Base-by-base conservation (phyloP, 2,329 filamentous ascomycete genomes). In the Neoscytalidium dimidiatum region DNA sequence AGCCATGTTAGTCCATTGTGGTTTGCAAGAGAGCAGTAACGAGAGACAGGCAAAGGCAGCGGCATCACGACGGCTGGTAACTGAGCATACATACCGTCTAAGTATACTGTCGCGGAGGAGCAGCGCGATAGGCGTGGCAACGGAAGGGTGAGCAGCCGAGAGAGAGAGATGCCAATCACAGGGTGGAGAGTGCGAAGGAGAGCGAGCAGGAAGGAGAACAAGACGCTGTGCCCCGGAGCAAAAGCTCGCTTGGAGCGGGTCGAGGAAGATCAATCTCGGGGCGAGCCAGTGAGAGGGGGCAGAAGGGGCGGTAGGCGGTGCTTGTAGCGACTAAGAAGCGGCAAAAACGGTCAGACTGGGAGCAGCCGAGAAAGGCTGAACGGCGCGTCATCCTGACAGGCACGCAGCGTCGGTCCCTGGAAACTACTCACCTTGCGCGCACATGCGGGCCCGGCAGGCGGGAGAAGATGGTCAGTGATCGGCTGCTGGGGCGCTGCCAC, bases 161-260 rank as follows among this genome's bases (percentile, higher is more conserved):
- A 26, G n/a, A 19, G 17, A 35, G 21, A 51, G 58, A 62, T 62
- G 58, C 48, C 71, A 70, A 63, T 51, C 67, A 69, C 67, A 69
- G 69, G 66, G 71, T 66, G n/a, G 28, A 60, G 56, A 48, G 56
- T 23, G 56, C 56, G 69, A 68, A 71, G 67, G 68, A 71, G 49
- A 68, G 69, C 35, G 58, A 74, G 77, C 76, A 74, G 73, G 73
- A 77, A 73, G 71, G 69, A 66, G 52, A 67, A 61, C 61, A 71
- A 64, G 64, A 70, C 62, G 21, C 69, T 68, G 72, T 68, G 69
- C 75, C 72, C 52, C 69, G 69, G 70, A 67, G 31, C 66, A 70
- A 69, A 67, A 69, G 71, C 70, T 77, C 74, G 75, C 74, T 77
- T 76, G 73, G 69, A 73, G 70, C 73, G 74, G 74, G 71, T 74